Conservation (phyloP, 163 green algal species). For the Prototheca cutis region DNA sequence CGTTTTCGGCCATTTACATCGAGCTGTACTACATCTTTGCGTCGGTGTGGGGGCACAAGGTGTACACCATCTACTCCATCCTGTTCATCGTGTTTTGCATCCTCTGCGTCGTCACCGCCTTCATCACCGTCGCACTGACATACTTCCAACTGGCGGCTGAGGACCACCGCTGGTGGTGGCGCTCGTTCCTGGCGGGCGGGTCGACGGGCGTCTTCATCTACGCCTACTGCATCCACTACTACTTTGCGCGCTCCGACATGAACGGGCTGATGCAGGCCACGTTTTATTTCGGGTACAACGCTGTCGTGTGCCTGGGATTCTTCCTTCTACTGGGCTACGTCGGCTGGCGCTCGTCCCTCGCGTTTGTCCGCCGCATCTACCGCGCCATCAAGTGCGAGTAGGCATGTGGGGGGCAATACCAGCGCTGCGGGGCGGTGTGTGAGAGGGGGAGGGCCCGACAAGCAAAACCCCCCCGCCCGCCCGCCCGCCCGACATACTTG, state of each 20-base stretch:
- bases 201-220: conserved; percentile 88
- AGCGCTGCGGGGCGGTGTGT: no score
- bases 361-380: conserved; percentile 93
- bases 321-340: conserved; percentile 4
- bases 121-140: conserved; percentile 93
- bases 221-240: conserved; percentile 98
- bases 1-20: conserved; percentile 98
- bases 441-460: no score
- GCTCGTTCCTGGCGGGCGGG: conserved; percentile 87
- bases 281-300: conserved; percentile 98
- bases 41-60: conserved; percentile 95
- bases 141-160: conserved; percentile 98
- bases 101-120: conserved; percentile 92
- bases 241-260: conserved; percentile 83
- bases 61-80: conserved; percentile 94
- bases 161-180: conserved; percentile 96
- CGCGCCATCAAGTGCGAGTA: conserved; percentile 29
- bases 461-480: no score
- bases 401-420: no score
- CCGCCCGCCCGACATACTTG: no score
- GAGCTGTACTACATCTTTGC: conserved; percentile 99
- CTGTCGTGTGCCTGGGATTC: conserved; percentile 45
- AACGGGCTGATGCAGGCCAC: conserved; percentile 79
- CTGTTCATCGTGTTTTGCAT: conserved; percentile 93
- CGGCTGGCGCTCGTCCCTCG: conserved; percentile 46